Evolutionary conservation across 2,329 filamentous ascomycete species (phyloP).

Genomic region (Calonectria ilicicola): DNA sequence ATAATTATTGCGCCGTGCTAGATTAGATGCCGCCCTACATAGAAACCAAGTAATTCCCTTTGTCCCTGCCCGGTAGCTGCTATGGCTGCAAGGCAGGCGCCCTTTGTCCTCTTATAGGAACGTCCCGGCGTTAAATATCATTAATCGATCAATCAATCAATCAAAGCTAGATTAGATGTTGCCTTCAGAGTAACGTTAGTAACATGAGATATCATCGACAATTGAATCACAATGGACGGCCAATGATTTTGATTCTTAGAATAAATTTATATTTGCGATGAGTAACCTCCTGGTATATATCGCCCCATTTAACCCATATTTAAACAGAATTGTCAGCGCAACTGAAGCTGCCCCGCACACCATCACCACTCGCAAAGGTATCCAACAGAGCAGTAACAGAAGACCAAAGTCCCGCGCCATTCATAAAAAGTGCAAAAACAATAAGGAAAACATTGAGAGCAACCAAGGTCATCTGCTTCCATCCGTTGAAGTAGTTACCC

Average conservation of each 20-base stretch:
- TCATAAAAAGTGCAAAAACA: slow-evolving; percentile 29
- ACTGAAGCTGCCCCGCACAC: slow-evolving; percentile 23
- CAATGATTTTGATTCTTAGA: background rate
- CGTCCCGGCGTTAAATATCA: no score
- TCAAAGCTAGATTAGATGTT: no score
- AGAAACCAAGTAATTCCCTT: no score
- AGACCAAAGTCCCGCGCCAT: slow-evolving; percentile 31
- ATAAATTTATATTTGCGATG: background rate
- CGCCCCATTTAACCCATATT: background rate
- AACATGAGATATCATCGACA: no score
- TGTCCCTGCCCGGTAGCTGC: no score
- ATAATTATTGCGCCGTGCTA: no score
- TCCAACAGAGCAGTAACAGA: slow-evolving; percentile 29
- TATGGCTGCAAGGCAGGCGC: no score
- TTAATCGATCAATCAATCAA: no score
- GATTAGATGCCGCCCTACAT: no score
- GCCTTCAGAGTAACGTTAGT: no score
- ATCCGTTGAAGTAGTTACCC: slow-evolving; percentile 21
- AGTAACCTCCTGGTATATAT: background rate
- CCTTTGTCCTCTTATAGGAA: no score
- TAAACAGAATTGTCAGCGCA: slow-evolving; percentile 20
- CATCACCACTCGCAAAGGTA: slow-evolving; percentile 18
- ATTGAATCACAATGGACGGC: background rate
- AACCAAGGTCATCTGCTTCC: slow-evolving; percentile 30
- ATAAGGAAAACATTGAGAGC: slow-evolving; percentile 31